phyloP scores from a whole-genome alignment of 345 rosid species.

The Hibiscus mutabilis region DNA sequence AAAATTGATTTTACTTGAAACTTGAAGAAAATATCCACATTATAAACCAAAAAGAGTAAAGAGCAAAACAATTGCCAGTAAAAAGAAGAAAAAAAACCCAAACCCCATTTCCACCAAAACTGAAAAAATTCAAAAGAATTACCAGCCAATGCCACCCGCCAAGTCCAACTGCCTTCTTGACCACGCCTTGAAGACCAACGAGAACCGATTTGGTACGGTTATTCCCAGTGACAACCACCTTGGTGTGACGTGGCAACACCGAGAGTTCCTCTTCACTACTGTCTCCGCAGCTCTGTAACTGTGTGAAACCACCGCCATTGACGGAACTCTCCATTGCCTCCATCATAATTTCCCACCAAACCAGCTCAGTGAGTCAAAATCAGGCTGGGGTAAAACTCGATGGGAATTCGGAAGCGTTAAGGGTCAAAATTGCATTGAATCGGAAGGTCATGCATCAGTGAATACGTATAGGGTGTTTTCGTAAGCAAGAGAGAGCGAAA shows the following conservation, averaged over 20 bases:
- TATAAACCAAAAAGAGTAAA: neutral
- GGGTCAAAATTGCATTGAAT: slow-evolving; percentile 19
- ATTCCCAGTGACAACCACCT: slow-evolving; percentile 92
- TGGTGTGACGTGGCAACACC: slow-evolving; percentile 90
- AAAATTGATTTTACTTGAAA: neutral
- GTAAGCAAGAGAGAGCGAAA: slow-evolving; percentile 18
- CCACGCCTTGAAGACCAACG: slow-evolving; percentile 92
- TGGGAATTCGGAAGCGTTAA: slow-evolving; percentile 17
- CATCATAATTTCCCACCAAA: slow-evolving; percentile 35
- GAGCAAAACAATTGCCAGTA: neutral
- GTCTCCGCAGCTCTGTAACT: slow-evolving; percentile 67
- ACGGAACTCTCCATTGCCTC: slow-evolving; percentile 66
- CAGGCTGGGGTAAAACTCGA: neutral
- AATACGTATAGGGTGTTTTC: slow-evolving; percentile 20
- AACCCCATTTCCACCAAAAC: neutral
- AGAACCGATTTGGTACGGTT: slow-evolving; percentile 95
- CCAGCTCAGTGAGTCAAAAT: slow-evolving; percentile 6
- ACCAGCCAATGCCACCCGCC: slow-evolving; percentile 99
- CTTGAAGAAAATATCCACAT: neutral
- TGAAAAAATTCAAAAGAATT: neutral
- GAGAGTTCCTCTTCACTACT: slow-evolving; percentile 90
- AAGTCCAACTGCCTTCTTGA: slow-evolving; percentile 91
- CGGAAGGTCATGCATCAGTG: slow-evolving; percentile 59
- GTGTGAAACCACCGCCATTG: slow-evolving; percentile 66
- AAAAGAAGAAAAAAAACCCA: neutral